A percentile compares a stretch with the other conserved stretches of the same genome.
Conservation (phyloP, 345 rosid genomes). For the Barbarea vulgaris region DNA sequence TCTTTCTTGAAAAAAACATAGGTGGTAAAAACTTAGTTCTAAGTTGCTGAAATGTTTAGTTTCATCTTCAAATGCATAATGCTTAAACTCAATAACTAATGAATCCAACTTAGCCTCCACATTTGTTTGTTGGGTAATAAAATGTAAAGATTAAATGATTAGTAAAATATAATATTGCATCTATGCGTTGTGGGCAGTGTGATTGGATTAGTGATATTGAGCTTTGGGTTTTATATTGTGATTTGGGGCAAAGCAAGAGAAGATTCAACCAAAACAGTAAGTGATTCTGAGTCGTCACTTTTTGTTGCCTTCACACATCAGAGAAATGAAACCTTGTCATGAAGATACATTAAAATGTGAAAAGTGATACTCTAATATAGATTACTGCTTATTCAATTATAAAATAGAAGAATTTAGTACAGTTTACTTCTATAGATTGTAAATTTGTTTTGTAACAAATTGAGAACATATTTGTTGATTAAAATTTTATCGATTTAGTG, state of each 20-base stretch:
- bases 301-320: constrained; percentile 15
- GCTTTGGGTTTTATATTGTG: constrained; percentile 32
- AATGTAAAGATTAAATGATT: background rate
- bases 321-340: constrained; percentile 20
- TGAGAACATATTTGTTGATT: too few relatives aligned
- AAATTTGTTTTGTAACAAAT: too few relatives aligned
- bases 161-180: background rate
- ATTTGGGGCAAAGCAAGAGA: constrained; percentile 50
- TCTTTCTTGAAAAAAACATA: background rate
- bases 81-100: background rate
- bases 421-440: too few relatives aligned
- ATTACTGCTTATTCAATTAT: too few relatives aligned
- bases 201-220: constrained; percentile 39
- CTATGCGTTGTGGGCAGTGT: constrained; percentile 35
- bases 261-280: background rate
- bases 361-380: too few relatives aligned
- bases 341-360: too few relatives aligned
- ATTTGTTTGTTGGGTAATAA: background rate
- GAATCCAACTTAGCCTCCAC: background rate
- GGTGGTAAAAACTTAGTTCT: background rate
- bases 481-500: too few relatives aligned
- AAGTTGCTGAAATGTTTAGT: background rate
- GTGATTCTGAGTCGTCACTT: constrained; percentile 16
- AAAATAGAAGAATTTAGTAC: too few relatives aligned
- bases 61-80: background rate